These are phyloP conservation scores for Ganoderma resinaceum DNA, from an alignment of 1,284 basidiomycete species.

Conservation along the genomic window DNA sequence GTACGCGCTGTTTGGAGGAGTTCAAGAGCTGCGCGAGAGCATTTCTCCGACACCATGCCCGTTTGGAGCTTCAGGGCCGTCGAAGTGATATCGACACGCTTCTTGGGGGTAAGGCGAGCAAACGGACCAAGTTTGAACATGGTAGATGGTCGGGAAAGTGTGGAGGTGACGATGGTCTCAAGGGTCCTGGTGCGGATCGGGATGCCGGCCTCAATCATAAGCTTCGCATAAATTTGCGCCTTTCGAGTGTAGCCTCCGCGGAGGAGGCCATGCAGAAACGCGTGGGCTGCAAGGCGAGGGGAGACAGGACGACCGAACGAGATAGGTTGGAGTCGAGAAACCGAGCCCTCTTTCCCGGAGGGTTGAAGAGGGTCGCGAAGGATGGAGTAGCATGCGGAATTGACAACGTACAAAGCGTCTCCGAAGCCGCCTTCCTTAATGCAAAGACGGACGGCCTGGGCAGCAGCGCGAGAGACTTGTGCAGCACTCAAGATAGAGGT, in stretches of 20 bases:
- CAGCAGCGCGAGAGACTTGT: slow-evolving; percentile 59
- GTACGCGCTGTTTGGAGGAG: slow-evolving; percentile 62
- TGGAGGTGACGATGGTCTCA: slow-evolving; percentile 49
- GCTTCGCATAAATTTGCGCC: slow-evolving; percentile 55
- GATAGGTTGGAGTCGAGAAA: slow-evolving; percentile 44
- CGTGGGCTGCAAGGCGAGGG: slow-evolving; percentile 64
- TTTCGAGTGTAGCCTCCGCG: slow-evolving; percentile 54
- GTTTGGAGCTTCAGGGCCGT: slow-evolving; percentile 35
- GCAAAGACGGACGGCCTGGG: slow-evolving; percentile 59
- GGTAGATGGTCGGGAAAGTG: slow-evolving; percentile 34
- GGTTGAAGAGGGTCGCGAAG: slow-evolving; percentile 22
- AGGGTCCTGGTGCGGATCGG: slow-evolving; percentile 55
- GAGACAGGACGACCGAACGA: slow-evolving; percentile 58
- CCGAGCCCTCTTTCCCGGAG: neutral
- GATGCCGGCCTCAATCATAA: slow-evolving; percentile 61
- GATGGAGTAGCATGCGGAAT: slow-evolving; percentile 59
- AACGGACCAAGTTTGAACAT: slow-evolving; percentile 27
- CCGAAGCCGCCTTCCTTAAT: slow-evolving; percentile 50
- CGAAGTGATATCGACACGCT: slow-evolving; percentile 13
- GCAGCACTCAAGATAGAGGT: slow-evolving; percentile 42
- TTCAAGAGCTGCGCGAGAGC: slow-evolving; percentile 57
- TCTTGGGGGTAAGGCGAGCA: slow-evolving; percentile 19
- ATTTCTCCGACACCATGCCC: slow-evolving; percentile 40
- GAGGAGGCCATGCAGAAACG: slow-evolving; percentile 67
- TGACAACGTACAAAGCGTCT: slow-evolving; percentile 64